Conservation (phyloP, 192 early-diverging fungal genomes). For the Gaertneriomyces sp. region DNA sequence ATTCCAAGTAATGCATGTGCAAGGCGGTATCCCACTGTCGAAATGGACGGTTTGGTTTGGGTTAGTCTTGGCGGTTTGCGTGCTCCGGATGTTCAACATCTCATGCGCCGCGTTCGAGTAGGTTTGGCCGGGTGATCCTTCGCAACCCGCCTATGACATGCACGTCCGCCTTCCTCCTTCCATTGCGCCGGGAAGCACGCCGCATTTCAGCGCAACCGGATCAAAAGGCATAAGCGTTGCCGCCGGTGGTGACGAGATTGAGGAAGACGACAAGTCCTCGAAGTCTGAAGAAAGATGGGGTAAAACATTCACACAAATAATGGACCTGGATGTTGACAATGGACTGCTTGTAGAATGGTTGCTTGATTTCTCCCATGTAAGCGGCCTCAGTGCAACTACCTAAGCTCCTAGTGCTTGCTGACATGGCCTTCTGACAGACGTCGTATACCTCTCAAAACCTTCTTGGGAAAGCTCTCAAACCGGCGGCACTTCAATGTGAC, state of each 20-base stretch:
- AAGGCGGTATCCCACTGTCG: conserved; percentile 23
- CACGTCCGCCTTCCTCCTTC: conserved; percentile 24
- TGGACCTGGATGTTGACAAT: conserved; percentile 27
- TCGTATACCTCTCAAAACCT: no score
- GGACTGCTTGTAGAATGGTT: conserved; percentile 24
- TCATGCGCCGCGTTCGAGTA: conserved; percentile 2
- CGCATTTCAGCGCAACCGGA: not conserved
- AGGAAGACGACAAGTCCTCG: not conserved
- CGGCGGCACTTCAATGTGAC: conserved; percentile 22
- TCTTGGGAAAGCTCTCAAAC: not conserved
- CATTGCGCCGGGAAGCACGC: conserved; percentile 14
- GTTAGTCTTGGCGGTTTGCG: conserved; percentile 4
- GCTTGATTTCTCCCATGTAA: conserved; percentile 29
- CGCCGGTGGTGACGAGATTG: conserved; percentile 11
- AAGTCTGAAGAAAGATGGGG: conserved; percentile 13
- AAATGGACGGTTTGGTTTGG: conserved; percentile 21
- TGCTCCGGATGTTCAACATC: not conserved
- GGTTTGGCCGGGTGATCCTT: conserved; percentile 30
- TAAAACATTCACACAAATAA: conserved; percentile 20
- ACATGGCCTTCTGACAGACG: no score
- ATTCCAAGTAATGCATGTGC: conserved; percentile 26
- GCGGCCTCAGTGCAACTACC: not conserved
- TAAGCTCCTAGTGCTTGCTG: no score
- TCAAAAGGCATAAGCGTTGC: conserved; percentile 3
- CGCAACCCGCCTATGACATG: conserved; percentile 28